Evolutionary conservation across 2,329 filamentous ascomycete species (phyloP).

Genomic region (Aureobasidium sp.): DNA sequence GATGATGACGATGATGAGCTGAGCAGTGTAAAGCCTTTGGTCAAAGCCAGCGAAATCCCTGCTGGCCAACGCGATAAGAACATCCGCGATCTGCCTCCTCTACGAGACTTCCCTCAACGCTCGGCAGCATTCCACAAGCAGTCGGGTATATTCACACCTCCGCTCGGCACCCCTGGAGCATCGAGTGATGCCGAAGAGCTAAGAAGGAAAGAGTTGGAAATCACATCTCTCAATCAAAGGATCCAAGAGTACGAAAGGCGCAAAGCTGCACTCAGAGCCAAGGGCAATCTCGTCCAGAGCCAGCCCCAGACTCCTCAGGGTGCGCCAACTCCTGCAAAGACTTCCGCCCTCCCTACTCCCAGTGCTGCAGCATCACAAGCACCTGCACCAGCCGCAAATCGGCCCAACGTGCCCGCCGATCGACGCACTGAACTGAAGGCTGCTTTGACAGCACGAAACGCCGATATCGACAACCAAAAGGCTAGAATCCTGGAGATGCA

Average conservation of each 20-base stretch:
- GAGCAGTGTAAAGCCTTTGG: not conserved
- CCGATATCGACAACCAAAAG: conserved; percentile 20
- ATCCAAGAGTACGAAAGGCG: conserved; percentile 45
- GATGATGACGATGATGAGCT: conserved; percentile 14
- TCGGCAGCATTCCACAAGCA: conserved; percentile 23
- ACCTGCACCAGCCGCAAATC: not conserved
- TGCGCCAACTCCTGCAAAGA: not conserved
- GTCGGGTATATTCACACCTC: conserved; percentile 21
- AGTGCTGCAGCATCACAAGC: not conserved
- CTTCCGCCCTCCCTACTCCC: not conserved
- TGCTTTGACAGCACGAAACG: conserved; percentile 13
- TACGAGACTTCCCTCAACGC: conserved; percentile 25
- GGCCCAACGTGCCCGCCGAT: not conserved
- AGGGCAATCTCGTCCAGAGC: conserved; percentile 19
- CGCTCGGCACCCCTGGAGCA: conserved; percentile 31
- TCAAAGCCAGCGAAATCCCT: not conserved
- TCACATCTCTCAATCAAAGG: conserved; percentile 40
- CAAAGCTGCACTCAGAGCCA: conserved; percentile 31
- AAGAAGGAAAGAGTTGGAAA: conserved; percentile 42
- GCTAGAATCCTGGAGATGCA: conserved; percentile 22
- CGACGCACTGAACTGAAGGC: conserved; percentile 8
- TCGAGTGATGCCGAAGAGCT: conserved; percentile 37
- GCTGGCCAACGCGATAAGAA: conserved; percentile 10
- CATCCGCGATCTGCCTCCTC: conserved; percentile 20
- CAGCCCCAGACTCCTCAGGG: conserved; percentile 5